A percentile compares a stretch with the other conserved stretches of the same genome.
These are phyloP conservation scores for Amniculicola lignicola DNA, from an alignment of 495 filamentous ascomycete species.

Conservation along the genomic window DNA sequence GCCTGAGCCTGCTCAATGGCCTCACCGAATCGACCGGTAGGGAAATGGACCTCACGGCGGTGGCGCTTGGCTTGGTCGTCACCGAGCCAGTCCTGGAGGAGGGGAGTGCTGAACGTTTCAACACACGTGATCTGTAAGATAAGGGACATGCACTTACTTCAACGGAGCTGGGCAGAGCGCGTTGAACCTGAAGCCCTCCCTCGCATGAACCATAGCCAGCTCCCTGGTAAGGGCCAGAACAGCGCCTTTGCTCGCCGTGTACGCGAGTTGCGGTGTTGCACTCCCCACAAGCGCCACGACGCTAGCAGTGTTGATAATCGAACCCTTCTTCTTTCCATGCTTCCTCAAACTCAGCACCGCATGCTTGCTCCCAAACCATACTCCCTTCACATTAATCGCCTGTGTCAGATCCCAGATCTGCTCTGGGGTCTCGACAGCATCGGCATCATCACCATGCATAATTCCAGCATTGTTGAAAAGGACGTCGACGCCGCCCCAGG, in stretches of 20 bases:
- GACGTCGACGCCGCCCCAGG: slow-evolving; percentile 89
- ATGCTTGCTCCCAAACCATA: slow-evolving; percentile 96
- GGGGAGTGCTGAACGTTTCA: slow-evolving; percentile 51
- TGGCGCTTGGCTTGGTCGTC: slow-evolving; percentile 79
- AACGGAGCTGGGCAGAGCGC: slow-evolving; percentile 86
- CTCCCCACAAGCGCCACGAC: slow-evolving; percentile 89
- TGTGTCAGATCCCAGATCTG: slow-evolving; percentile 94
- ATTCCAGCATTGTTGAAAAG: slow-evolving; percentile 99
- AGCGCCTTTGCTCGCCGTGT: slow-evolving; percentile 92
- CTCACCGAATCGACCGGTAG: slow-evolving; percentile 90
- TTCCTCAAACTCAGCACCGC: slow-evolving; percentile 78
- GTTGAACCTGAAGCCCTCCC: slow-evolving; percentile 86
- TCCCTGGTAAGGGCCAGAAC: slow-evolving; percentile 66
- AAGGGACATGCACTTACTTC: slow-evolving; percentile 53
- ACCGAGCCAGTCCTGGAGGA: slow-evolving; percentile 95
- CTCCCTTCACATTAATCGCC: slow-evolving; percentile 95
- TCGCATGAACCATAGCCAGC: slow-evolving; percentile 47
- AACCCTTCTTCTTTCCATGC: slow-evolving; percentile 70
- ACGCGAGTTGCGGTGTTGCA: slow-evolving; percentile 92
- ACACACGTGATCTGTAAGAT: neutral
- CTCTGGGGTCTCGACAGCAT: slow-evolving; percentile 81
- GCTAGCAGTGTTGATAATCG: slow-evolving; percentile 92
- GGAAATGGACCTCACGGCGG: slow-evolving; percentile 92
- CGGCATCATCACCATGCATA: slow-evolving; percentile 87
- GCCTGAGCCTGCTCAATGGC: slow-evolving; percentile 93